Base-by-base conservation (phyloP, 2,329 filamentous ascomycete genomes). In the Fusarium pseudograminearum region DNA sequence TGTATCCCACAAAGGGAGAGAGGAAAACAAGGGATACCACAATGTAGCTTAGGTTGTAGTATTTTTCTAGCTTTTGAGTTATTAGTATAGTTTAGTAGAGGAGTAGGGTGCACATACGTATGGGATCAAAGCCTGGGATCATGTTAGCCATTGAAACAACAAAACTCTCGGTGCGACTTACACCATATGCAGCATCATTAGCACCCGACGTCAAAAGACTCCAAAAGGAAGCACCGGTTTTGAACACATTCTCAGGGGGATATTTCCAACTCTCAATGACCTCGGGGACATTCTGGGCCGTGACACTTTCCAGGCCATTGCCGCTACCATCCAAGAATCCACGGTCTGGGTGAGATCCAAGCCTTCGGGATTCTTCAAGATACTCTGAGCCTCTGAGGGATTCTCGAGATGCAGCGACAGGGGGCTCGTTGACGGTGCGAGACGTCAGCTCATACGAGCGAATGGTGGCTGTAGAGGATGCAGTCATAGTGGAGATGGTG, bases 11-110 rank as follows among this genome's bases (percentile, higher is more conserved):
- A 38, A 91, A 88, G 0, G 89, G 89, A 0, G 88, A 86, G 5
- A 93, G 80, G 75, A 92, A 92, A 38, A 91, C 80, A 1, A 91
- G 82, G 0, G 90, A 91, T 5, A 92, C 84, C 53, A 90, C 78
- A 2, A 86, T 83, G 76, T 91, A 91, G 30, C 79, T 83, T 42
- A 91, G 80, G 50, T 81, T 57, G 78, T 92, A 92, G 80, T 91
- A 90, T 24, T 62, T 34, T 52, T 77, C 75, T 18, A 78, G 57
- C 73, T 76, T 48, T 20, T 20, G 9, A 34, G 2, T 12, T 9
- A 12, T 69, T 14, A 60, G 61, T 16, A 18, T 38, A 20, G 8
- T 3, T 10, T 26, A 26, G n/a, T 28, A 16, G 18, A 14, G 22
- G 14, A 44, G 9, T 14, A 15, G 1, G 16, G 26, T 22, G 11